These are phyloP conservation scores for Neurospora sp. DNA, from an alignment of 495 filamentous ascomycete genomes.

Conservation along the genomic window DNA sequence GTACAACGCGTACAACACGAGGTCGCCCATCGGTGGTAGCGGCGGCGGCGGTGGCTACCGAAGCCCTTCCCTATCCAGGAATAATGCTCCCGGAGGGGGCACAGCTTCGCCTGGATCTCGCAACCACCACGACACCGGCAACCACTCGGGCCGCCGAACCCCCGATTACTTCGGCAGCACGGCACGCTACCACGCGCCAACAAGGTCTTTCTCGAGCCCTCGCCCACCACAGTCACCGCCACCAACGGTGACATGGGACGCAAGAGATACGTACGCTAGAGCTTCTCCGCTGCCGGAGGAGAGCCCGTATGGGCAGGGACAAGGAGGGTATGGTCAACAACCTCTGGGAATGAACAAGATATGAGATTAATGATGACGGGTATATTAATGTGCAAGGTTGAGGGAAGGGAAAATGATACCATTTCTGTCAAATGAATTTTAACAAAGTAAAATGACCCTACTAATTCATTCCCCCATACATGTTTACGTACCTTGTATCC, in stretches of 20 bases:
- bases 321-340: conserved; percentile 21
- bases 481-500: not conserved
- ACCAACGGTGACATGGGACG: conserved; percentile 28
- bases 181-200: conserved; percentile 34
- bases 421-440: not conserved
- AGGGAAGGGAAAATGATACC: not conserved
- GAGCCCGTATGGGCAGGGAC: conserved; percentile 9
- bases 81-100: not conserved
- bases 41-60: not conserved
- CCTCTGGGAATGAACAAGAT: conserved; percentile 39
- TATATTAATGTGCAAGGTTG: not conserved
- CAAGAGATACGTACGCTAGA: conserved; percentile 25
- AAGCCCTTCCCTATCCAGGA: conserved; percentile 11
- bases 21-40: conserved; percentile 20
- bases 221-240: conserved; percentile 26
- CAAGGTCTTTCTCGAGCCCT: conserved; percentile 38
- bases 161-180: conserved; percentile 41
- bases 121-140: not conserved
- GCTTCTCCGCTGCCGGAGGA: conserved; percentile 14
- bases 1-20: conserved; percentile 2
- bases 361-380: conserved; percentile 12
- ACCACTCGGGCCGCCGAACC: conserved; percentile 29
- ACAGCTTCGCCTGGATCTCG: conserved; percentile 2
- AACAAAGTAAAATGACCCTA: not conserved
- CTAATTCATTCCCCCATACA: not conserved